phyloP scores from a whole-genome alignment of 352 stramenopile genomes.

The Pythium sukuiense region DNA sequence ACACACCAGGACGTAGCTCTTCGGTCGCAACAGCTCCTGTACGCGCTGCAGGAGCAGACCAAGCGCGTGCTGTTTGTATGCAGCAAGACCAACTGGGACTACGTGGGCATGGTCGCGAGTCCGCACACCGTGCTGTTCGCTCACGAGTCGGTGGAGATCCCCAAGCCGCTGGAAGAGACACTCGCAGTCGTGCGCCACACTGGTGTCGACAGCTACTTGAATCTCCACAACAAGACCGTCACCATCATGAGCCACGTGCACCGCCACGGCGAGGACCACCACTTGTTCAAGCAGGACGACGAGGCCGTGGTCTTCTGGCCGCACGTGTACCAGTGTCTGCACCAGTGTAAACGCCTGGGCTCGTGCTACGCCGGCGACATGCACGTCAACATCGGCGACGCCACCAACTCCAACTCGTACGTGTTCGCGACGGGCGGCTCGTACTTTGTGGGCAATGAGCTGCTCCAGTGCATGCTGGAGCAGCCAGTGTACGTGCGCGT shows the following conservation, averaged over 20 bases:
- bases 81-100: slow-evolving; percentile 80
- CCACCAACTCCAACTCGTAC: slow-evolving; percentile 69
- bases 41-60: slow-evolving; percentile 53
- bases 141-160: slow-evolving; percentile 62
- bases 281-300: slow-evolving; percentile 77
- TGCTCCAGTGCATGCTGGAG: slow-evolving; percentile 63
- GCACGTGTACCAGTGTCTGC: slow-evolving; percentile 77
- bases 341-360: slow-evolving; percentile 62
- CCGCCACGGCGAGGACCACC: slow-evolving; percentile 39
- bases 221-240: slow-evolving; percentile 82
- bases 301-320: slow-evolving; percentile 79
- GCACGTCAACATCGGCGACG: slow-evolving; percentile 74
- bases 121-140: slow-evolving; percentile 70
- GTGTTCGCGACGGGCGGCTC: slow-evolving; percentile 76
- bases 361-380: slow-evolving; percentile 78
- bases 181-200: slow-evolving; percentile 60
- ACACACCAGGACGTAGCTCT: slow-evolving; percentile 40
- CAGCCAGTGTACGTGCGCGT: slow-evolving; percentile 61
- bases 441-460: slow-evolving; percentile 70
- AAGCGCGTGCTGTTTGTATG: slow-evolving; percentile 69
- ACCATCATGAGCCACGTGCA: slow-evolving; percentile 78
- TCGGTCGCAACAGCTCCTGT: slow-evolving; percentile 39
- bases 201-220: slow-evolving; percentile 73
- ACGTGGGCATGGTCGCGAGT: slow-evolving; percentile 59
- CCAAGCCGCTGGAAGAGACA: slow-evolving; percentile 46